phyloP scores from a whole-genome alignment of 1,284 basidiomycete genomes.

The Ganoderma meredithae region DNA sequence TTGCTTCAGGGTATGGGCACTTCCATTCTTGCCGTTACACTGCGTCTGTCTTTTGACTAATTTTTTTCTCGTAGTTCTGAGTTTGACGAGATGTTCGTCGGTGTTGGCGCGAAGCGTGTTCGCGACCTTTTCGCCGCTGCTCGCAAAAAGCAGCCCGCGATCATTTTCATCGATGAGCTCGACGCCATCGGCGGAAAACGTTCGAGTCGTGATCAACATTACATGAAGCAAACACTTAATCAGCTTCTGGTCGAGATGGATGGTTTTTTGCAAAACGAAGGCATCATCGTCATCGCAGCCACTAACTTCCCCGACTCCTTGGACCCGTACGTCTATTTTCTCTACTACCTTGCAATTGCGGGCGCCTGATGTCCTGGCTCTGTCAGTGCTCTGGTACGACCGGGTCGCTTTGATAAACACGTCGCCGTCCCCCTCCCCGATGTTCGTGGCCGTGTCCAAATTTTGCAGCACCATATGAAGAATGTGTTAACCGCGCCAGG shows the following conservation, averaged over 20 bases:
- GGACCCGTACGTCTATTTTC: slow-evolving; percentile 68
- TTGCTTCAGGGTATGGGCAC: slow-evolving; percentile 74
- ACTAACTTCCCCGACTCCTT: slow-evolving; percentile 95
- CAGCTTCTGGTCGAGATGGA: slow-evolving; percentile 96
- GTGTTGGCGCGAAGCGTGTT: slow-evolving; percentile 95
- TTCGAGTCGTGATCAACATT: slow-evolving; percentile 86
- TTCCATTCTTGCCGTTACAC: neutral
- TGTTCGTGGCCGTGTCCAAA: slow-evolving; percentile 87
- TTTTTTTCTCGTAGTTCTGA: slow-evolving; percentile 70
- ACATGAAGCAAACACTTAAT: slow-evolving; percentile 93
- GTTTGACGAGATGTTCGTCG: slow-evolving; percentile 98
- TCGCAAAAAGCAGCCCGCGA: slow-evolving; percentile 93
- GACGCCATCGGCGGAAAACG: slow-evolving; percentile 96
- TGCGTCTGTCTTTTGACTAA: neutral
- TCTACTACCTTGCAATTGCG: neutral
- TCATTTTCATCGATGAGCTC: slow-evolving; percentile 95
- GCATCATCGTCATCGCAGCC: slow-evolving; percentile 93
- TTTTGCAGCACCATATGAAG: slow-evolving; percentile 89
- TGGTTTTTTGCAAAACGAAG: slow-evolving; percentile 90
- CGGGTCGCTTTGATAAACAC: slow-evolving; percentile 92
- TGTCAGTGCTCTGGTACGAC: slow-evolving; percentile 79
- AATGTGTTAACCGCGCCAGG: slow-evolving; percentile 73
- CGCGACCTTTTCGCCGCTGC: slow-evolving; percentile 96
- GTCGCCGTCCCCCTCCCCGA: slow-evolving; percentile 92
- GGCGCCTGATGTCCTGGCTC: slow-evolving; percentile 11